Percentiles rank a stretch among this genome's conserved stretches.
Conservation (phyloP, 2,329 filamentous ascomycete species). For the Rhynchosporium secalis region DNA sequence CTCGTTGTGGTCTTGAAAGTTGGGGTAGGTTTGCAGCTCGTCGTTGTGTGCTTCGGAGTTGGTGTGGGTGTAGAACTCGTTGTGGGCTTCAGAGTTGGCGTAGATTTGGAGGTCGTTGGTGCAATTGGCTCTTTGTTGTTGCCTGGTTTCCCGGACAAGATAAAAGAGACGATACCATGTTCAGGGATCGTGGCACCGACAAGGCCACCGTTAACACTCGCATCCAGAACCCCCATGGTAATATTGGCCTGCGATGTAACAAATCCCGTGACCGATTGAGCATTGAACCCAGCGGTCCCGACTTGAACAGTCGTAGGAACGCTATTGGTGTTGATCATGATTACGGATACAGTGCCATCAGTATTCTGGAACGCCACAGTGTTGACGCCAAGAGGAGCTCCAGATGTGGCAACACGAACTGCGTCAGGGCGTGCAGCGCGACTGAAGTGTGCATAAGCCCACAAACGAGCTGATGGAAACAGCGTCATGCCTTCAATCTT, state of each 20-base stretch:
- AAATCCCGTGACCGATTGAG: background rate
- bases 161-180: conserved; percentile 10
- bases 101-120: too few species aligned
- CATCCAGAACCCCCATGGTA: background rate
- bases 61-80: too few species aligned
- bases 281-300: background rate
- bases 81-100: too few species aligned
- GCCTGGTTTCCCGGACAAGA: conserved; percentile 1
- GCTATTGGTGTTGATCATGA: conserved; percentile 12
- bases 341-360: conserved; percentile 10
- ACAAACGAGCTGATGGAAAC: conserved; percentile 10
- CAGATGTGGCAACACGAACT: background rate
- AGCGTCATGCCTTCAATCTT: background rate
- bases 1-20: too few species aligned
- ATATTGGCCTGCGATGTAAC: background rate
- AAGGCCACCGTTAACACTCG: background rate
- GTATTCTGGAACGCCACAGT: conserved; percentile 18
- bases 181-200: conserved; percentile 1
- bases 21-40: too few species aligned
- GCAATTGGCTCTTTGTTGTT: too few species aligned
- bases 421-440: conserved; percentile 16
- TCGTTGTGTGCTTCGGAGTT: too few species aligned
- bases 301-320: background rate
- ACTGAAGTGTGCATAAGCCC: conserved; percentile 17
- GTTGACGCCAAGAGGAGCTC: background rate